Evolutionary conservation across 1,284 basidiomycete species (phyloP), one percentile per base, ranked within the genome.

Genomic region (Moesziomyces antarcticus): DNA sequence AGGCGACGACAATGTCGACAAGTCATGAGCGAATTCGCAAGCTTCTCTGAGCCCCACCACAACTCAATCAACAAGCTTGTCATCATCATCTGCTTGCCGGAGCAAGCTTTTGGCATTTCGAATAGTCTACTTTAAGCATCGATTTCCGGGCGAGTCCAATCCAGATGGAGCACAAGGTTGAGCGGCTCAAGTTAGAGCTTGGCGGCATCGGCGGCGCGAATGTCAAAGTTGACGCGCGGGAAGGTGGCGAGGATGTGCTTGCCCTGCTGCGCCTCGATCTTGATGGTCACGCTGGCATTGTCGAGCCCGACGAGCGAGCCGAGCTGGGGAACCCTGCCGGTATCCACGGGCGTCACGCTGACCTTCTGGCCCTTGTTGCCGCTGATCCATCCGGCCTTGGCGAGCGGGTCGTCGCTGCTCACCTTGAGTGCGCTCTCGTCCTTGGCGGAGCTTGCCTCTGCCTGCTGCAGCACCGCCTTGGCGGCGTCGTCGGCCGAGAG

Each of bases 171-270:
- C 50, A 42, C 30, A 9, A 30, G 30, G 22, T 5, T 16, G 18
- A 18, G 16, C 30, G 20, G 43, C n/a, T n/a, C n/a, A n/a, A n/a
- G n/a, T 57, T 49, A 71, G 42, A 72, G 69, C 54, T 66, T 72
- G 24, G 69, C 63, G 24, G 45, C 35, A 5, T 63, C 64, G 14
- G 47, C 27, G 25, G 59, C 64, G 10, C 70, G 51, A 27, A 73
- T 42, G 21, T 73, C 71, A 60, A 73, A 73, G 51, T 73, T 68
- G 49, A 59, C 30, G 40, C 71, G 56, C 5, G 71, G 65, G 41
- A 73, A 73, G 3, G 61, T 68, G 10, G 71, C 71, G 30, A 73
- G n/a, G 37, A 73, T 13, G 33, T 18, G 18, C 53, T 60, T 60
- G 11, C 61, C 51, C 33, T 35, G 37, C n/a, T 57, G 45, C 4